Percentiles rank a stretch among this genome's conserved stretches.
phyloP scores from a whole-genome alignment of 208 protist species.

The Wallacemonas rigidus region DNA sequence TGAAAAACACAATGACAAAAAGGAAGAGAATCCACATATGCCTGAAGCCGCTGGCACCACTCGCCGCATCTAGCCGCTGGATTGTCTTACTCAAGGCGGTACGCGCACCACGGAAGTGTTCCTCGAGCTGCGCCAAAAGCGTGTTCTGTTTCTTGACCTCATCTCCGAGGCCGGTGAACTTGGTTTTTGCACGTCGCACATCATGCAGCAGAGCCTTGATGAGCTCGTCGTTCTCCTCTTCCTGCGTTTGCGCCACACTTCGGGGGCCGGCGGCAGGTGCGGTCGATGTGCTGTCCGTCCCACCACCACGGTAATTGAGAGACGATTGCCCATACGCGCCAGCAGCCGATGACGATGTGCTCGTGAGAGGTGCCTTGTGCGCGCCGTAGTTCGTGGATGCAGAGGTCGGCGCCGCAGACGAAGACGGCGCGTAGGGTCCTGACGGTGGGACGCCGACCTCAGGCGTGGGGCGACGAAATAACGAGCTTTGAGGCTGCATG shows the following conservation, averaged over 20 bases:
- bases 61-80: conserved; percentile 40
- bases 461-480: conserved; percentile 50
- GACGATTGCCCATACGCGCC: neutral
- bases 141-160: conserved; percentile 77
- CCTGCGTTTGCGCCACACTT: conserved; percentile 20
- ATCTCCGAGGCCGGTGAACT: conserved; percentile 53
- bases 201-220: conserved; percentile 68
- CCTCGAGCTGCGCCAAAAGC: conserved; percentile 54
- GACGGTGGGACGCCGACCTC: neutral
- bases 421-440: neutral
- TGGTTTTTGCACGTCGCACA: conserved; percentile 48
- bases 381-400: neutral
- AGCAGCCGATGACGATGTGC: no score
- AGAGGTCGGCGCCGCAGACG: neutral
- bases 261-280: neutral
- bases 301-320: conserved; percentile 10
- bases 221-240: conserved; percentile 76
- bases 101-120: conserved; percentile 40
- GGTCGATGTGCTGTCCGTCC: neutral
- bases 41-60: conserved; percentile 33
- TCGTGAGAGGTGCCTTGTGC: no score
- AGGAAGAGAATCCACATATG: conserved; percentile 88
- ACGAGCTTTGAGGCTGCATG: conserved; percentile 67
- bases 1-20: conserved; percentile 73
- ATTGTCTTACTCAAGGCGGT: conserved; percentile 51